Base-by-base conservation (phyloP, 1,284 basidiomycete genomes). In the Leccinum solheimii region DNA sequence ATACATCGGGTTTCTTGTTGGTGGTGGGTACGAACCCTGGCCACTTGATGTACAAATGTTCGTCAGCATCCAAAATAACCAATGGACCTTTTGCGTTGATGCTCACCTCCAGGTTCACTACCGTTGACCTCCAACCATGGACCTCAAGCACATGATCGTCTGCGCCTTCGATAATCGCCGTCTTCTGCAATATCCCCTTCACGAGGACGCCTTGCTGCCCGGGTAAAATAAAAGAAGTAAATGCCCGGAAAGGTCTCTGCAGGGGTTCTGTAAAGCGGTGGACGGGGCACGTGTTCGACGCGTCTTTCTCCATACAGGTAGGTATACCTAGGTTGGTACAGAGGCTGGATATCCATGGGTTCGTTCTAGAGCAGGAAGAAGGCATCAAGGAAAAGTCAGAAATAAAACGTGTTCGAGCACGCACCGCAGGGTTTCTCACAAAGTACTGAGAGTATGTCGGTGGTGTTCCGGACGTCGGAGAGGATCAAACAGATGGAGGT, bases 281-380 rank as follows among this genome's bases (percentile, higher is more conserved):
- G 52, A 43, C 67, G 66, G 10, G 68, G 68, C n/a, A 68, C 52
- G 7, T 49, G 66, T 38, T 56, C 60, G 11, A 59, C 49, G 13
- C 43, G 16, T 34, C 56, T 57, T n/a, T 62, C 51, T 19, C 62
- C 56, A 5, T 30, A 9, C 3, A 68, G 26, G 13, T 6, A 3
- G 19, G 21, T 63, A 34, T 43, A 43, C 5, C 36, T 34, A 4
- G 68, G 67, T 53, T 69, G 67, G 16, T 32, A 11, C 14, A 59
- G 40, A 14, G 60, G 62, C 1, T 10, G 32, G n/a, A 57, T 30
- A 3, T 48, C 27, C 9, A 45, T 34, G 11, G 52, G 13, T 14
- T 69, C 62, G 23, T 58, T 27, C 61, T 62, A 23, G 16, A 52
- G n/a, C 6, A 51, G 14, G 49, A 16, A 52, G 30, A 52, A 23